A percentile compares a stretch with the other conserved stretches of the same genome.
Evolutionary conservation across 495 filamentous ascomycete genomes (phyloP).

Genomic region (Neurospora hispaniola): DNA sequence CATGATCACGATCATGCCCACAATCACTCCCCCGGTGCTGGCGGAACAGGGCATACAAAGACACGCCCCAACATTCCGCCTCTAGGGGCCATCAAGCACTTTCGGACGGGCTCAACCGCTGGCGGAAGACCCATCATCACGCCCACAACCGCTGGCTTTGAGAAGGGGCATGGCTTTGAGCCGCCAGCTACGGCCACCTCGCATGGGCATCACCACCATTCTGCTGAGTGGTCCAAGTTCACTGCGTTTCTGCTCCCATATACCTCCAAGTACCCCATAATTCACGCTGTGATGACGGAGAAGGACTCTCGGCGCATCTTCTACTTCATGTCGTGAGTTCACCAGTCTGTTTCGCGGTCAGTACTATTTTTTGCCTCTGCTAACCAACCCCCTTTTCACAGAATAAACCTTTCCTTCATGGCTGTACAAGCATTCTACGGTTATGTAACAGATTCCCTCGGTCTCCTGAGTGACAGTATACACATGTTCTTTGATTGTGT

Average conservation of each 20-base stretch:
- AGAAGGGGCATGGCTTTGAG: conserved; percentile 16
- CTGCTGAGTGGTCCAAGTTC: conserved; percentile 41
- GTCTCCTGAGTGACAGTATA: conserved; percentile 90
- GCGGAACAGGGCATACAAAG: neutral
- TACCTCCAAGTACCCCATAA: conserved; percentile 58
- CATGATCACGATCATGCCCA: conserved; percentile 13
- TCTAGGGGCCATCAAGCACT: conserved; percentile 14
- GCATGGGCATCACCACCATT: conserved; percentile 18
- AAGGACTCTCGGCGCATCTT: conserved; percentile 94
- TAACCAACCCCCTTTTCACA: conserved; percentile 26
- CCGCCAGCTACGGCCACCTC: conserved; percentile 10
- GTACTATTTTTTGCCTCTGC: neutral
- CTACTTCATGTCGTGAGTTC: conserved; percentile 81
- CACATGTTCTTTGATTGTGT: conserved; percentile 99
- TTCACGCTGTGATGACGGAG: conserved; percentile 78
- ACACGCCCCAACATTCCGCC: conserved; percentile 12
- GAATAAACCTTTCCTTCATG: conserved; percentile 94
- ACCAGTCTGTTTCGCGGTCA: neutral
- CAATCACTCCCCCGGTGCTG: conserved; percentile 15
- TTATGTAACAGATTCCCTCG: conserved; percentile 82
- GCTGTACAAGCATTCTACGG: conserved; percentile 88
- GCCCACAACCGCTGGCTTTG: conserved; percentile 18
- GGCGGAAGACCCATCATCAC: conserved; percentile 22
- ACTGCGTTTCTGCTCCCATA: conserved; percentile 55
- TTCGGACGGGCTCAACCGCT: conserved; percentile 21